Percentiles rank a stretch among this genome's conserved stretches.
Conservation (phyloP, 2,329 filamentous ascomycete species). For the Ophiostoma australiae region DNA sequence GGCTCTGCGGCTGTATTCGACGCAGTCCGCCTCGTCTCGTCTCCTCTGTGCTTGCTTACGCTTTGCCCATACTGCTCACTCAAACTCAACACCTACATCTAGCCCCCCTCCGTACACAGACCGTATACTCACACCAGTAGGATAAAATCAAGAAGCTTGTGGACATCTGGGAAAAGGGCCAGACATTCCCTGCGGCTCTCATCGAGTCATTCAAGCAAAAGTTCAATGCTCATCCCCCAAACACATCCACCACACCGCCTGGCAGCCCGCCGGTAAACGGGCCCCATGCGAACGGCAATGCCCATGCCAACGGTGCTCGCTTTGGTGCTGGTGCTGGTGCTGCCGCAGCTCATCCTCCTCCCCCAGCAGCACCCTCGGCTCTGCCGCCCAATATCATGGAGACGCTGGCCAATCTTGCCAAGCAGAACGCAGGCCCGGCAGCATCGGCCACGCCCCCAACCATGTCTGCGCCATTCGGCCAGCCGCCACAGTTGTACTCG, state of each 20-base stretch:
- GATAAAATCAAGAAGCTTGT: conserved; percentile 93
- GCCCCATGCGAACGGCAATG: conserved; percentile 31
- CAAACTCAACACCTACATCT: background rate
- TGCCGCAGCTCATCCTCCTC: background rate
- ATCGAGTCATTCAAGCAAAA: conserved; percentile 79
- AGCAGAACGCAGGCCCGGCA: conserved; percentile 59
- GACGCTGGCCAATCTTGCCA: conserved; percentile 73
- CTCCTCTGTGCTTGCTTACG: background rate
- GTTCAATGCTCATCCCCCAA: conserved; percentile 56
- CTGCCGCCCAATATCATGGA: conserved; percentile 61
- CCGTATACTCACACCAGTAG: conserved; percentile 44
- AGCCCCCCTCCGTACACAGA: background rate
- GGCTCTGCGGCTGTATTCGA: background rate
- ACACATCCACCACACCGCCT: conserved; percentile 72
- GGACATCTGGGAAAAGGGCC: conserved; percentile 96
- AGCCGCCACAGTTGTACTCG: conserved; percentile 37
- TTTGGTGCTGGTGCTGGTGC: conserved; percentile 18
- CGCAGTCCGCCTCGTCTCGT: conserved; percentile 26
- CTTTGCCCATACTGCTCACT: background rate
- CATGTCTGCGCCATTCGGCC: conserved; percentile 25
- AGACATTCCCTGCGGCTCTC: conserved; percentile 79
- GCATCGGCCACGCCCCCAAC: conserved; percentile 22
- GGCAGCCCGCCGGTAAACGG: conserved; percentile 53
- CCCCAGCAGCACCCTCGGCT: conserved; percentile 35
- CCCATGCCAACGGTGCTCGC: conserved; percentile 29